Conservation (phyloP, 768 basidiomycete genomes). For the Heimioporus sp. region DNA sequence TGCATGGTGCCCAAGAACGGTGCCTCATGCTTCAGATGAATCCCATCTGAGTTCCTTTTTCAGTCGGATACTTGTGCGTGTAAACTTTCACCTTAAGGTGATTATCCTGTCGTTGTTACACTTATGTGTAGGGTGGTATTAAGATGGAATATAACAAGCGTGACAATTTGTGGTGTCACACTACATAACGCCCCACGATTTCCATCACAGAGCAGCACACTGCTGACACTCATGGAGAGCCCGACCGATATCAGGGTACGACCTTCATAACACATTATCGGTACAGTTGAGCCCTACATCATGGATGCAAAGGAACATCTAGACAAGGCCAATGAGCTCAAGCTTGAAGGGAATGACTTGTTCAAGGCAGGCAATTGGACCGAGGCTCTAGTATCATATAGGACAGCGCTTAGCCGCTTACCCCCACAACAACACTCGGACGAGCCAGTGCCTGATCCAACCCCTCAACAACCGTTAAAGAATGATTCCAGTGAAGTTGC, state of each 20-base stretch:
- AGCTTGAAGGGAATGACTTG: conserved; percentile 70
- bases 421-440: conserved; percentile 44
- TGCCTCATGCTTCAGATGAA: too few relatives aligned
- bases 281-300: not conserved
- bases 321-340: conserved; percentile 56
- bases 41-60: too few relatives aligned
- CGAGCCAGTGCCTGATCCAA: conserved; percentile 15
- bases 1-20: too few relatives aligned
- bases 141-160: too few relatives aligned
- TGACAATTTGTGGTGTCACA: too few relatives aligned
- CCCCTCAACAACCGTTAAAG: conserved; percentile 19
- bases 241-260: conserved; percentile 1
- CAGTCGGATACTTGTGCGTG: too few relatives aligned
- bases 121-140: too few relatives aligned
- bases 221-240: not conserved
- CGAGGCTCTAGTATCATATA: conserved; percentile 70
- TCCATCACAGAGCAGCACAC: too few relatives aligned
- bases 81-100: too few relatives aligned
- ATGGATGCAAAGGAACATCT: conserved; percentile 40
- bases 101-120: too few relatives aligned
- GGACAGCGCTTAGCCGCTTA: conserved; percentile 61
- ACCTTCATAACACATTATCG: not conserved
- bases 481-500: conserved; percentile 4
- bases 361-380: conserved; percentile 68
- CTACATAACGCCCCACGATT: too few relatives aligned